These are phyloP conservation scores for Lactifluus piperatus DNA, from an alignment of 768 basidiomycete species.

Conservation along the genomic window DNA sequence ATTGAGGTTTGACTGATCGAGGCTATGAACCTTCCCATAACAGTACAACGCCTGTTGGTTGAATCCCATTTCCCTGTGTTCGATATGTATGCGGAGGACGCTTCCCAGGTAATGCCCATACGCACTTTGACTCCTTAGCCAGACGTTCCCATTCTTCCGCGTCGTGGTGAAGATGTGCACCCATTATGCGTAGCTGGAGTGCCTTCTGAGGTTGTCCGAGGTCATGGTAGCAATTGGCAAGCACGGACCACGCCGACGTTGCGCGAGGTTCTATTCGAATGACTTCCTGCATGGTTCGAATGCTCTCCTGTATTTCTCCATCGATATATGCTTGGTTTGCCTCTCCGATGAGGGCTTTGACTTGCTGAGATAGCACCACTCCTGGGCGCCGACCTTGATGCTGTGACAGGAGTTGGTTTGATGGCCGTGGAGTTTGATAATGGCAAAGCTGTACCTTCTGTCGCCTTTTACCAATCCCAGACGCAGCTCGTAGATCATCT, in stretches of 20 bases:
- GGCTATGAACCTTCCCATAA: constrained; percentile 69
- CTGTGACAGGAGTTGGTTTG: background rate
- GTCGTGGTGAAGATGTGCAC: constrained; percentile 77
- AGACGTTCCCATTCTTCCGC: constrained; percentile 84
- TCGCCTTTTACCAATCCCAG: constrained; percentile 53
- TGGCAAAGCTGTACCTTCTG: constrained; percentile 27
- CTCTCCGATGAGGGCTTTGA: constrained; percentile 66
- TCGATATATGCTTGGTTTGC: constrained; percentile 85
- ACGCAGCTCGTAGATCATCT: constrained; percentile 65
- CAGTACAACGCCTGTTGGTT: constrained; percentile 89
- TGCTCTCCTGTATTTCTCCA: constrained; percentile 54
- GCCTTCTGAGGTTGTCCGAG: constrained; percentile 58
- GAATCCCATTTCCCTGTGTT: constrained; percentile 52
- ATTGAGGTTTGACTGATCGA: constrained; percentile 75
- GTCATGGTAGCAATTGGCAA: constrained; percentile 79
- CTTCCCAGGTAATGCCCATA: constrained; percentile 1
- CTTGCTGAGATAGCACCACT: constrained; percentile 58
- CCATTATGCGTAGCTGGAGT: constrained; percentile 80
- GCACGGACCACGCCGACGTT: constrained; percentile 74
- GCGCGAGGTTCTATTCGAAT: constrained; percentile 90
- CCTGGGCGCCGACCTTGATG: constrained; percentile 42
- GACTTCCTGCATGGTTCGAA: constrained; percentile 81
- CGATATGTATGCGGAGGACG: background rate
- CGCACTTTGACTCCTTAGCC: constrained; percentile 65
- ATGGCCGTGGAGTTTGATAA: background rate